These are phyloP conservation scores for Penicillium aurantiogriseum DNA, from an alignment of 2,329 filamentous ascomycete genomes.

Conservation along the genomic window DNA sequence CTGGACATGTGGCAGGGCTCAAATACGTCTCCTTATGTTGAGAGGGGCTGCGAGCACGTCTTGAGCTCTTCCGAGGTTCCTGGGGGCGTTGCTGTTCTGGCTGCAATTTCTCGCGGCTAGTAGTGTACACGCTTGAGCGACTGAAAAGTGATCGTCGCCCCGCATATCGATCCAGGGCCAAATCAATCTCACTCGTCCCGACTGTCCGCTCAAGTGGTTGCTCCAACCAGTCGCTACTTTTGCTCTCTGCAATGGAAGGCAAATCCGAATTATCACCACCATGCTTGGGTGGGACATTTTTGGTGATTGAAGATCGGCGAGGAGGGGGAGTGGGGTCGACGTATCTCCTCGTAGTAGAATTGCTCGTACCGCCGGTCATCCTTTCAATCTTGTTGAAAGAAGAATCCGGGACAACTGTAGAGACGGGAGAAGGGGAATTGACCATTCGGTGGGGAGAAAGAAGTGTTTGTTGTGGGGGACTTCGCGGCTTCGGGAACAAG, in stretches of 20 bases:
- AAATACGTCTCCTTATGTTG: slow-evolving; percentile 28
- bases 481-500: slow-evolving; percentile 43
- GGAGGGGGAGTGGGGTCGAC: slow-evolving; percentile 28
- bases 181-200: slow-evolving; percentile 35
- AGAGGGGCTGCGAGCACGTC: slow-evolving; percentile 25
- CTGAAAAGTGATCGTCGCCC: slow-evolving; percentile 25
- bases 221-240: slow-evolving; percentile 25
- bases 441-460: slow-evolving; percentile 45
- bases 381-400: slow-evolving; percentile 25
- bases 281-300: slow-evolving; percentile 13
- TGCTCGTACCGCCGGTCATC: slow-evolving; percentile 17
- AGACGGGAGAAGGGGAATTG: slow-evolving; percentile 41
- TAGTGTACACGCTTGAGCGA: slow-evolving; percentile 25
- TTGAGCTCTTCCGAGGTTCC: slow-evolving; percentile 17
- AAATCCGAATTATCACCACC: slow-evolving; percentile 17
- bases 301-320: slow-evolving; percentile 11
- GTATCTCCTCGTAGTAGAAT: slow-evolving; percentile 26
- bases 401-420: slow-evolving; percentile 33
- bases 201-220: slow-evolving; percentile 31
- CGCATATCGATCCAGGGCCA: slow-evolving; percentile 32
- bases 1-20: slow-evolving; percentile 22
- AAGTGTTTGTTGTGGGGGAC: slow-evolving; percentile 29
- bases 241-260: slow-evolving; percentile 21
- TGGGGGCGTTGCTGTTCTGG: slow-evolving; percentile 19
- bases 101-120: slow-evolving; percentile 25